Base-by-base conservation (phyloP, 2,329 filamentous ascomycete genomes). In the Epichloe elymi region DNA sequence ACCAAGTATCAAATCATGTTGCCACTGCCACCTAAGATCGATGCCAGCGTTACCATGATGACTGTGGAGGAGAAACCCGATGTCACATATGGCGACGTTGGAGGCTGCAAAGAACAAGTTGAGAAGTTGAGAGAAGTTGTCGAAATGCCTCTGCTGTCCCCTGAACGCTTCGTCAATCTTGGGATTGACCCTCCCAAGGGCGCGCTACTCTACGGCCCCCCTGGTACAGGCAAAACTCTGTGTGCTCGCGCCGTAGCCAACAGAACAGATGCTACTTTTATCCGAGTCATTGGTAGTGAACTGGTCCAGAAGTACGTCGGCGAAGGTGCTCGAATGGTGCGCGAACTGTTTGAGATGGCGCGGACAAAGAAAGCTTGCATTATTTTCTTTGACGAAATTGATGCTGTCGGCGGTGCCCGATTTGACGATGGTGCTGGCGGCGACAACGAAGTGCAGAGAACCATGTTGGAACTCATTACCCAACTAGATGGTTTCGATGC, bases 1-100 rank as follows among this genome's bases (percentile, higher is more conserved):
- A 97, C 94, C 75, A 98, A 98, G 76, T 98, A 98, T 71, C 93
- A 98, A 72, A 98, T 98, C 63, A 83, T 98, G 69, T 78, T 98
- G 46, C 93, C 93, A 37, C 74, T 98, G 50, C 93, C 93, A 42
- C 93, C 93, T 37, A 98, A 97, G 78, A 98, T 98, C 73, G 93
- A 98, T 65, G 91, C 93, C 50, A 95, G 88, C 60, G 93, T 98
- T 59, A 98, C 93, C 39, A 98, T 98, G 93, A 98, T 98, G 93
- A 97, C 93, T 48, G 93, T 98, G 57, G 93, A 98, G 74, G 93
- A 98, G 74, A 98, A 98, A 76, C 93, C 93, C 15, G 93, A 98
- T 68, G 93, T 98, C 55, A 98, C 93, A 56, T 98, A 98, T 62
- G 93, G 93, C 60, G 93, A 98, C 74, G 91, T 98, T 40, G 93